A percentile compares a stretch with the other conserved stretches of the same genome.
Conservation (phyloP, 352 stramenopile genomes). For the Saprolegnia parasitica region DNA sequence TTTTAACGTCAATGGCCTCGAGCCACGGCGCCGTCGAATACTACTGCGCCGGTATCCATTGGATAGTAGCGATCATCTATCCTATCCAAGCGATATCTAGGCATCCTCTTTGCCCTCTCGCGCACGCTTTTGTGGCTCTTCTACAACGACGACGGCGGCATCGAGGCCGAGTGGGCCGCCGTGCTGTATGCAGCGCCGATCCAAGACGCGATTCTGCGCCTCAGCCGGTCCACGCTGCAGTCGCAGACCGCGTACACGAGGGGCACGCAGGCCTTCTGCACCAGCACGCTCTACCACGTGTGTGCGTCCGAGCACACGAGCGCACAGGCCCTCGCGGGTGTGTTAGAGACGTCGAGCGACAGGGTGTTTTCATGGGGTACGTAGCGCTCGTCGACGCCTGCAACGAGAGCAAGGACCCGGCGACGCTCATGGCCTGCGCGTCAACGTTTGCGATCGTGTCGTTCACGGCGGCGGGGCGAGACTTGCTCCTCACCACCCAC, state of each 20-base stretch:
- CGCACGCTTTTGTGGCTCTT: constrained; percentile 41
- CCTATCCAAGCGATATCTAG: not conserved
- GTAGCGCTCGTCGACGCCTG: constrained; percentile 46
- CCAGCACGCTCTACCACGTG: constrained; percentile 67
- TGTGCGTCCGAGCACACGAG: constrained; percentile 47
- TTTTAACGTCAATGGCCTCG: constrained; percentile 41
- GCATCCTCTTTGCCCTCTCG: constrained; percentile 30
- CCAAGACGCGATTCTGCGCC: constrained; percentile 12
- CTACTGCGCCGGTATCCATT: constrained; percentile 21
- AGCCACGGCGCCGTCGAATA: constrained; percentile 20
- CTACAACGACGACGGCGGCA: constrained; percentile 43
- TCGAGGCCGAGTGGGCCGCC: not conserved
- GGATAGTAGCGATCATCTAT: not conserved
- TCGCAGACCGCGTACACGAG: not conserved
- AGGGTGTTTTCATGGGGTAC: no score
- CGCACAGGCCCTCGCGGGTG: constrained; percentile 9
- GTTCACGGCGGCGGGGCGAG: constrained; percentile 55
- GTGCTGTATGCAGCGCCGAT: constrained; percentile 13
- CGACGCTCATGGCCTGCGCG: constrained; percentile 62
- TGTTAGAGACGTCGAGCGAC: no score
- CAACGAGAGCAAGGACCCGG: constrained; percentile 64
- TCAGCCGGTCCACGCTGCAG: constrained; percentile 23
- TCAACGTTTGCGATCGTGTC: constrained; percentile 77
- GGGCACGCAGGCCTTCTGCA: constrained; percentile 59
- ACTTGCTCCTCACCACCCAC: constrained; percentile 42